These are phyloP conservation scores for Nannizzia gypsea DNA, from an alignment of 2,329 filamentous ascomycete genomes.

Conservation along the genomic window DNA sequence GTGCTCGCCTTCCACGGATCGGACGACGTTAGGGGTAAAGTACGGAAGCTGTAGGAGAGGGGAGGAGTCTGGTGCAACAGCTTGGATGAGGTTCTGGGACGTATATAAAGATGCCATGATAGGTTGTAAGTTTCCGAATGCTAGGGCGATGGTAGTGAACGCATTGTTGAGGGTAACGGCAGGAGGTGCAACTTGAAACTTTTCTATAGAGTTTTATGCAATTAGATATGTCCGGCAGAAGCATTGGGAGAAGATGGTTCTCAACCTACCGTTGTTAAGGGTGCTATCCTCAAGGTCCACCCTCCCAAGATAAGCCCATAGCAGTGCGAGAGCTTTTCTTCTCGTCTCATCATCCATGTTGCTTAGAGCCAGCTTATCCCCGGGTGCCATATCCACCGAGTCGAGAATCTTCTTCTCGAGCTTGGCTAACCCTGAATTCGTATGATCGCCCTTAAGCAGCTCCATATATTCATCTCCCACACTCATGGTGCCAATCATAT, in stretches of 20 bases:
- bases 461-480: conserved; percentile 74
- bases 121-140: conserved; percentile 71
- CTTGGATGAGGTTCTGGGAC: conserved; percentile 81
- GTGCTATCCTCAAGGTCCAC: conserved; percentile 68
- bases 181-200: conserved; percentile 78
- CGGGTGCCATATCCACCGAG: conserved; percentile 51
- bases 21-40: conserved; percentile 54
- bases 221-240: conserved; percentile 13
- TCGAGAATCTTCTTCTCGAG: conserved; percentile 70
- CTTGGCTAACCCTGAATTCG: conserved; percentile 68
- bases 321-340: conserved; percentile 73
- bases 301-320: conserved; percentile 92
- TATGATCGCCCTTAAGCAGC: conserved; percentile 62
- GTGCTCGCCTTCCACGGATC: conserved; percentile 42
- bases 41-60: conserved; percentile 86
- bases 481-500: conserved; percentile 69
- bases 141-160: conserved; percentile 74
- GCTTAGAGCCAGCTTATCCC: conserved; percentile 66
- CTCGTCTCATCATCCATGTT: conserved; percentile 68
- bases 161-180: conserved; percentile 76
- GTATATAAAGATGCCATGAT: conserved; percentile 71
- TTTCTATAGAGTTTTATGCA: conserved; percentile 40
- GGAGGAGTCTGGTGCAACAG: conserved; percentile 67
- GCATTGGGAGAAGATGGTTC: background rate
- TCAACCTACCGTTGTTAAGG: conserved; percentile 51